Base-by-base conservation (phyloP, 176 grass and related monocot species). In the Hyparrhenia diplandra region DNA sequence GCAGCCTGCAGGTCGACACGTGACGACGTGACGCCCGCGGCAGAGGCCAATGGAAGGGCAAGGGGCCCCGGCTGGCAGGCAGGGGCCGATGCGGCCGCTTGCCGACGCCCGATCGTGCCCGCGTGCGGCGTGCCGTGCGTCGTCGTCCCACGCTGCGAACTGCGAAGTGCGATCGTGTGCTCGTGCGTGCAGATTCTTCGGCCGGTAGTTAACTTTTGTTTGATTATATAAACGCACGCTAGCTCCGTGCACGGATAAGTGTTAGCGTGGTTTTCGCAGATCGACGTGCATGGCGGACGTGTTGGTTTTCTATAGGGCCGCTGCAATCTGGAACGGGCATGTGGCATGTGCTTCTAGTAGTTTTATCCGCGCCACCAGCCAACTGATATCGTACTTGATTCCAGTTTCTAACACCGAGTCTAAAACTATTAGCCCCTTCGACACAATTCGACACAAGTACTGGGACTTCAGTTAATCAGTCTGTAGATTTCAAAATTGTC, bases 221-320 rank as follows among this genome's bases (percentile, higher is more conserved):
- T 83, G n/a, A n/a, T n/a, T n/a, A n/a, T n/a, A 66, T 40, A 10
- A 31, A 10, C 23, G 70, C 16, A 13, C 8, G 6, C 0, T 41
- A 2, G 30, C 8, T 42, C 11, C 34, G 74, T 40, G 74, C 59
- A 32, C 45, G 72, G 82, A 67, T 67, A 75, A 78, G 82, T 2
- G 31, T 61, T 69, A 12, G 12, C 27, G 47, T 37, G 10, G 23
- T 9, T 14, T 12, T 13, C 23, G 49, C n/a, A 29, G 64, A 70
- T 46, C 47, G 47, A 20, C 74, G 64, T 17, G 81, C 72, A 36
- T 36, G 81, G 71, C 47, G 63, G 74, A 62, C 64, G 75, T 52
- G 75, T 52, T 72, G 54, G n/a, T 47, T 63, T 76, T 40, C 81
- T 30, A 41, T 54, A 30, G 32, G 81, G 34, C 31, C n/a, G 7